Evolutionary conservation across 2,329 filamentous ascomycete genomes (phyloP).

Genomic region (Fusarium papillatum): DNA sequence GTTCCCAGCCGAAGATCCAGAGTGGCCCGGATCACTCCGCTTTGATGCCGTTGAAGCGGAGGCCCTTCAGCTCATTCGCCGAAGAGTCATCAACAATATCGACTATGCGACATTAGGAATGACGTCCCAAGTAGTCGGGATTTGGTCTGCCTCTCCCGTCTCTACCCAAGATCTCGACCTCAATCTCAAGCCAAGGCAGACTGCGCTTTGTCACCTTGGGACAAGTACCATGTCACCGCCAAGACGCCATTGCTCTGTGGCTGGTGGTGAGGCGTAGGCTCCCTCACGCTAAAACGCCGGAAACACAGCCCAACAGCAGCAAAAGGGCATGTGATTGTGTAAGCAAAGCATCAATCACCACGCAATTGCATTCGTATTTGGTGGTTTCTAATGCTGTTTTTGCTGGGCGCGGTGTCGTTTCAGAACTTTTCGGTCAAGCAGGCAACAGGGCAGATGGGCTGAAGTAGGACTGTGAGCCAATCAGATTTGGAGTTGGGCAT

Average conservation of each 20-base stretch:
- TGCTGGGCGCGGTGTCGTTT: background rate
- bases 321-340: constrained; percentile 2
- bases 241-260: background rate
- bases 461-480: constrained; percentile 4
- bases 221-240: background rate
- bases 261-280: constrained; percentile 23
- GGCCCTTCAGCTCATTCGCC: background rate
- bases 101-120: background rate
- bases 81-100: background rate
- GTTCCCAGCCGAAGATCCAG: background rate
- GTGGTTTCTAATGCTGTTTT: background rate
- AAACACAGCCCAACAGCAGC: background rate
- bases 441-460: constrained; percentile 20
- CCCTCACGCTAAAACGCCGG: constrained; percentile 28
- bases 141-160: background rate
- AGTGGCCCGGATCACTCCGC: background rate
- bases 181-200: constrained; percentile 16
- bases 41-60: background rate
- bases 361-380: background rate
- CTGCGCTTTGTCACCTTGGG: constrained; percentile 12
- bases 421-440: constrained; percentile 2
- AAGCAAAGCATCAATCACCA: background rate
- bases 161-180: background rate
- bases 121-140: background rate
- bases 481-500: background rate